phyloP scores from a whole-genome alignment of 176 grass and related monocot species.

The Alopecurus myosuroides region DNA sequence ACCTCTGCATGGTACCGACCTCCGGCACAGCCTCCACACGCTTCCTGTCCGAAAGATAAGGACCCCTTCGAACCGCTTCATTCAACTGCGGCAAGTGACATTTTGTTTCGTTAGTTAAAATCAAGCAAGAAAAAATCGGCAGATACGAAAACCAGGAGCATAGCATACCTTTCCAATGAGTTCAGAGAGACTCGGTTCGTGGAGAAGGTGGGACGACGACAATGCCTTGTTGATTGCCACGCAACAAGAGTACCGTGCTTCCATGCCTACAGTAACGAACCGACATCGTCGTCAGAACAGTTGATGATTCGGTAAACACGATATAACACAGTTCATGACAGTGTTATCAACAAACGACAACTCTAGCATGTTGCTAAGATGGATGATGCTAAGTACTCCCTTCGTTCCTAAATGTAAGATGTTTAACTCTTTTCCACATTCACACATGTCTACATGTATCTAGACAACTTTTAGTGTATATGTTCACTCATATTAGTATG shows the following conservation, averaged over 20 bases:
- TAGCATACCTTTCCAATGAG: slow-evolving; percentile 67
- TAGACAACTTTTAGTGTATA: too few species aligned
- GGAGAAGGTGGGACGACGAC: slow-evolving; percentile 56
- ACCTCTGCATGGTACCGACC: slow-evolving; percentile 63
- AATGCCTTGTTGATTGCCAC: slow-evolving; percentile 68
- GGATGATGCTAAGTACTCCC: too few species aligned
- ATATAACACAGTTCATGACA: neutral
- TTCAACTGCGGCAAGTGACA: slow-evolving; percentile 51
- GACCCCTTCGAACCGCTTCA: slow-evolving; percentile 75
- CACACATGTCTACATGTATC: too few species aligned
- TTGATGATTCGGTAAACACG: neutral
- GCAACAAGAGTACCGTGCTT: slow-evolving; percentile 61
- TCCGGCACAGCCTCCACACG: slow-evolving; percentile 47
- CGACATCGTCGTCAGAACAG: neutral
- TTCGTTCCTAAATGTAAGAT: too few species aligned
- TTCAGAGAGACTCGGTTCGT: slow-evolving; percentile 49
- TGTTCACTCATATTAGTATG: too few species aligned
- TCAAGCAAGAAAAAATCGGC: neutral
- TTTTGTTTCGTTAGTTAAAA: too few species aligned
- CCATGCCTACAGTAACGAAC: slow-evolving; percentile 63
- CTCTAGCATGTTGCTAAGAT: neutral
- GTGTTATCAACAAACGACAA: neutral
- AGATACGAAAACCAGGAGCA: neutral
- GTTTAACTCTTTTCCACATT: too few species aligned
- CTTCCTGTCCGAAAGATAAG: slow-evolving; percentile 57